These are phyloP conservation scores for Leptographium flavum DNA, from an alignment of 2,329 filamentous ascomycete genomes.

Conservation along the genomic window DNA sequence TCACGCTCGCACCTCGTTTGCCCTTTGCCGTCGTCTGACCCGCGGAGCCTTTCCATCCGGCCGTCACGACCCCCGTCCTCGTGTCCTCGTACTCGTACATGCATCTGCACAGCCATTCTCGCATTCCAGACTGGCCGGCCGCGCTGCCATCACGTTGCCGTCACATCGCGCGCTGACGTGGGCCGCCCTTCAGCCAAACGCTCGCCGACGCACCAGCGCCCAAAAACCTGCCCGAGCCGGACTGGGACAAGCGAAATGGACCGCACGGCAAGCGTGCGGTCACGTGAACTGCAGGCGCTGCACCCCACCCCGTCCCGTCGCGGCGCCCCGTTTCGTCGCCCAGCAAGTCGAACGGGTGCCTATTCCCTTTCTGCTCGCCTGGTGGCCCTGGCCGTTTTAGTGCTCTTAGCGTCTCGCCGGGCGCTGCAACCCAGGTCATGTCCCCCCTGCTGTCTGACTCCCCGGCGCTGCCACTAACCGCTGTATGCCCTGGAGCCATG, in stretches of 20 bases:
- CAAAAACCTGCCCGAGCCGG: not conserved
- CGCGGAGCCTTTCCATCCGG: no score
- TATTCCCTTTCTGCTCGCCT: conserved; percentile 9
- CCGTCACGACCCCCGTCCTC: no score
- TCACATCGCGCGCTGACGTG: not conserved
- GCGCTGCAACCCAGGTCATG: not conserved
- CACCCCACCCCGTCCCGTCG: conserved; percentile 9
- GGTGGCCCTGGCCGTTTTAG: conserved; percentile 2
- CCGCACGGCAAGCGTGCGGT: no score
- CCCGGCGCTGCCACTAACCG: no score
- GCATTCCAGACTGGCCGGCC: not conserved
- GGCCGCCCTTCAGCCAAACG: not conserved
- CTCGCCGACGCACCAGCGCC: not conserved
- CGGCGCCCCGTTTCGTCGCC: conserved; percentile 9
- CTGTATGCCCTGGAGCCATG: no score
- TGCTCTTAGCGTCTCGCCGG: conserved; percentile 1
- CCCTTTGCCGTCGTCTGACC: no score
- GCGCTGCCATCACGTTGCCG: not conserved
- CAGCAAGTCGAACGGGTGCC: conserved; percentile 10
- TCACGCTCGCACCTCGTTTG: no score
- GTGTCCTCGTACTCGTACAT: no score
- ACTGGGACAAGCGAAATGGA: not conserved
- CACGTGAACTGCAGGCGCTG: conserved; percentile 9
- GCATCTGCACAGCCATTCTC: no score
- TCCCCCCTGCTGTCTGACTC: not conserved